A percentile compares a stretch with the other conserved stretches of the same genome.
Evolutionary conservation across 192 early-diverging fungal genomes (phyloP).

Genomic region (Spizellomyces sp.): DNA sequence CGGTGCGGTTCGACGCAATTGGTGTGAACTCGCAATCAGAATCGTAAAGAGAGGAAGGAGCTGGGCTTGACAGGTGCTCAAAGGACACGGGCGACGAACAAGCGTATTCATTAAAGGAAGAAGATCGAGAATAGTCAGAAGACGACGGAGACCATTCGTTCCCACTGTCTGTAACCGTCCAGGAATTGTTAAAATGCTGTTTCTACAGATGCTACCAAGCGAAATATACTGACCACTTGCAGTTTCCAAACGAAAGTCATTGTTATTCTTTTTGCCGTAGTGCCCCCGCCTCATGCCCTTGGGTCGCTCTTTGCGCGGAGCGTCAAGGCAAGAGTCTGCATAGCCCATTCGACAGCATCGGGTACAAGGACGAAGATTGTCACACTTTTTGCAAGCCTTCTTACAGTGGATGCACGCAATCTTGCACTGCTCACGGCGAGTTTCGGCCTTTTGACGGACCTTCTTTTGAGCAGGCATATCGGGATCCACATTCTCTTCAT

Average conservation of each 20-base stretch:
- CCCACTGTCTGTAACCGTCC: not conserved
- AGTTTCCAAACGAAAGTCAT: too few relatives aligned
- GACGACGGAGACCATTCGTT: constrained; percentile 1
- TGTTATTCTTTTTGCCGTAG: not conserved
- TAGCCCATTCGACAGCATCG: not conserved
- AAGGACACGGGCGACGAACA: constrained; percentile 10
- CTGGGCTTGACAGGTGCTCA: constrained; percentile 4
- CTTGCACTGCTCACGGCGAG: not conserved
- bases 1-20: not conserved
- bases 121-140: not conserved
- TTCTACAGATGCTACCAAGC: too few relatives aligned
- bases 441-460: not conserved
- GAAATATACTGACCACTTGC: too few relatives aligned
- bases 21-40: constrained; percentile 5
- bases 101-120: not conserved
- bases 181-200: not conserved
- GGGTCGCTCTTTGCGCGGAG: not conserved
- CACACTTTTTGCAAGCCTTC: constrained; percentile 6
- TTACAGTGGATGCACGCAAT: constrained; percentile 1
- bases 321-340: not conserved
- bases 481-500: not conserved
- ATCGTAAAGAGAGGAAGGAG: constrained; percentile 6
- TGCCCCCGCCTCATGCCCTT: not conserved
- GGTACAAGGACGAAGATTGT: constrained; percentile 3
- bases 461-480: not conserved